Percentiles rank a stretch among this genome's conserved stretches.
Evolutionary conservation across 352 stramenopile species (phyloP).

Genomic region (Aphanomyces astaci): DNA sequence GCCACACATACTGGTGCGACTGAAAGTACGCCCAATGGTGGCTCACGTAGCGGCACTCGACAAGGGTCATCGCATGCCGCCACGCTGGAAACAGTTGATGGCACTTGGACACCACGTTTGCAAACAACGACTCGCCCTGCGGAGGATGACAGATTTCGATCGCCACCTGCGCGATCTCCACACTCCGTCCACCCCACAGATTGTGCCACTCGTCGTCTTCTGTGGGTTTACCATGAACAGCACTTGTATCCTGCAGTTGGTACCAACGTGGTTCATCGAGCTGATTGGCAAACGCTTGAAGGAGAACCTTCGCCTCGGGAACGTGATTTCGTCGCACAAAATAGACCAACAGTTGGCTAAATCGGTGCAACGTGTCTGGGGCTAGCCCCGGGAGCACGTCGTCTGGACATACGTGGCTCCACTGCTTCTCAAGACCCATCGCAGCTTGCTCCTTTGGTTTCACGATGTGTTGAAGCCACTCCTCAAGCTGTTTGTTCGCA

Average conservation of each 20-base stretch:
- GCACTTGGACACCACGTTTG: conserved; percentile 57
- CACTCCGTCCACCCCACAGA: conserved; percentile 34
- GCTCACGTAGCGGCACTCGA: conserved; percentile 75
- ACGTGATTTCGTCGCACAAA: background rate
- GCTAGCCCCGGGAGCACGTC: background rate
- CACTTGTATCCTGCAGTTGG: conserved; percentile 19
- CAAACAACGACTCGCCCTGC: conserved; percentile 64
- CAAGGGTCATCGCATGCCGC: conserved; percentile 51
- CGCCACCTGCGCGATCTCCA: conserved; percentile 27
- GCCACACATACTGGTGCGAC: conserved; percentile 66
- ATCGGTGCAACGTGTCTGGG: background rate
- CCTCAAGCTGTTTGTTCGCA: conserved; percentile 64
- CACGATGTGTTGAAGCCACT: conserved; percentile 59
- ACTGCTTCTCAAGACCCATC: conserved; percentile 44
- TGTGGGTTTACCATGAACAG: conserved; percentile 1
- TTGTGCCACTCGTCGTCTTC: conserved; percentile 26
- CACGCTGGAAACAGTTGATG: conserved; percentile 60
- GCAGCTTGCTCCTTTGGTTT: conserved; percentile 38
- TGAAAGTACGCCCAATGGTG: conserved; percentile 67
- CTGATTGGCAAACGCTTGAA: conserved; percentile 72
- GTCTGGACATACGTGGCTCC: background rate
- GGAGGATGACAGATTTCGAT: conserved; percentile 29
- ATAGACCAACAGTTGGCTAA: background rate
- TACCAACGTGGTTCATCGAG: conserved; percentile 42
- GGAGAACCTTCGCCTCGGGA: background rate